These are phyloP conservation scores for Boletus semigastroideus DNA, from an alignment of 1,284 basidiomycete species.

Conservation along the genomic window DNA sequence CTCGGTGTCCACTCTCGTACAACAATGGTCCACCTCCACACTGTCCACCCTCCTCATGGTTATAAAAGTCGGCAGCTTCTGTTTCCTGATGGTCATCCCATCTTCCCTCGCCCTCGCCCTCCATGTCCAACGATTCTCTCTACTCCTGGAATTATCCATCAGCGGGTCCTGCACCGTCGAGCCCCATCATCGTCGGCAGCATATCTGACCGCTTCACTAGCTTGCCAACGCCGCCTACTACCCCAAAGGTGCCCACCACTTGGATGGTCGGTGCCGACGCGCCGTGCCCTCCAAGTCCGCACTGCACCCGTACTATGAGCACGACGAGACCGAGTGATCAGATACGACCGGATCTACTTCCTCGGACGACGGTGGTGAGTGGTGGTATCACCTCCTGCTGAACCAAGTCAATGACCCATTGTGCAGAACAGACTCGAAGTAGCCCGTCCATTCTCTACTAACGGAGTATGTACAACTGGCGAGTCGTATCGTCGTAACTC, in stretches of 20 bases:
- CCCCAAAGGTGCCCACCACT: not conserved
- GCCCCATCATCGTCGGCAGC: constrained; percentile 9
- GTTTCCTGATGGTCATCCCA: not conserved
- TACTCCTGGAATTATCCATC: constrained; percentile 2
- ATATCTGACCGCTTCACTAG: not conserved
- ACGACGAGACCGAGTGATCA: not conserved
- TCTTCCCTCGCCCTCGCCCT: not conserved
- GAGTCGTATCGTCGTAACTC: too few relatives aligned
- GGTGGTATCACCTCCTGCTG: too few relatives aligned
- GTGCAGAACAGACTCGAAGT: too few relatives aligned
- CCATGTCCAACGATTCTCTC: not conserved
- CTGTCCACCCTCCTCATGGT: too few relatives aligned
- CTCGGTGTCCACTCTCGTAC: not conserved
- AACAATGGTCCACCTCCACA: constrained; percentile 2
- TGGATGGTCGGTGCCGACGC: not conserved
- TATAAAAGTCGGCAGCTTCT: constrained; percentile 15
- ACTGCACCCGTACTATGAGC: not conserved
- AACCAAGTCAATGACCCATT: too few relatives aligned
- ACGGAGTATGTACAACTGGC: too few relatives aligned
- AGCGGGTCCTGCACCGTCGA: constrained; percentile 5
- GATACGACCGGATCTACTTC: too few relatives aligned
- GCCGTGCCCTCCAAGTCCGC: constrained; percentile 20
- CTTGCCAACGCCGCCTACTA: constrained; percentile 11
- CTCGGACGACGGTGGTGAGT: too few relatives aligned
- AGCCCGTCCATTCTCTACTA: too few relatives aligned